Evolutionary conservation across 108 stramenopile species (phyloP).

Genomic region (Nannochloropsis granulata): DNA sequence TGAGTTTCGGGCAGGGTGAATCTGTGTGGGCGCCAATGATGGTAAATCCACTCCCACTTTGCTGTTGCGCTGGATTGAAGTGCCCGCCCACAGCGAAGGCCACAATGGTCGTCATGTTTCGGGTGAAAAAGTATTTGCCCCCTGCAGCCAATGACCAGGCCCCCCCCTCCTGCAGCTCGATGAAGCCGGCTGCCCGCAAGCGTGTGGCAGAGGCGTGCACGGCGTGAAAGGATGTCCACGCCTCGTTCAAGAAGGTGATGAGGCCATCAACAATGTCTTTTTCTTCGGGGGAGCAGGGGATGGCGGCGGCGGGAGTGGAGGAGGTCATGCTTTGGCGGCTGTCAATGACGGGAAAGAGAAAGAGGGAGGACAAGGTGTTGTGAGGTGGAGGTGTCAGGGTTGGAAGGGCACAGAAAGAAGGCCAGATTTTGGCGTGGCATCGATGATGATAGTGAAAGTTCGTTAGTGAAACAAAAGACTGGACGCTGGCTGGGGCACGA

Average conservation of each 20-base stretch:
- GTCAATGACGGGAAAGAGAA: neutral
- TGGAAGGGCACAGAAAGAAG: no score
- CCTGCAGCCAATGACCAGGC: neutral
- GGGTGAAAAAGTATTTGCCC: constrained; percentile 80
- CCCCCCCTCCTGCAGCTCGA: constrained; percentile 23
- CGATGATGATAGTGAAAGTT: no score
- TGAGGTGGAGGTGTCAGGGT: no score
- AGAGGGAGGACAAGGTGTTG: no score
- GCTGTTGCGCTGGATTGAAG: neutral
- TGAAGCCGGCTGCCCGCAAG: constrained; percentile 27
- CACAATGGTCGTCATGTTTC: constrained; percentile 73
- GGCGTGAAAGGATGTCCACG: constrained; percentile 36
- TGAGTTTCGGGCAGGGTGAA: constrained; percentile 72
- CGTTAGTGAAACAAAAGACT: no score
- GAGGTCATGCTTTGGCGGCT: neutral
- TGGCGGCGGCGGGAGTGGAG: neutral
- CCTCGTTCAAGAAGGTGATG: constrained; percentile 33
- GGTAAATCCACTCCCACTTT: constrained; percentile 52
- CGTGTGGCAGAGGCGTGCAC: constrained; percentile 12
- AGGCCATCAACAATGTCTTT: constrained; percentile 16
- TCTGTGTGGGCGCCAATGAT: constrained; percentile 88
- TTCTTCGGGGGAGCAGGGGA: neutral
- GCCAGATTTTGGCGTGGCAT: no score
- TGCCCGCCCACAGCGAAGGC: constrained; percentile 75
- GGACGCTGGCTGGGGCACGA: no score